Evolutionary conservation across 1,139 yeast genomes (phyloP), one percentile per base, ranked within the genome.

Genomic region (Kodamaea ohmeri): DNA sequence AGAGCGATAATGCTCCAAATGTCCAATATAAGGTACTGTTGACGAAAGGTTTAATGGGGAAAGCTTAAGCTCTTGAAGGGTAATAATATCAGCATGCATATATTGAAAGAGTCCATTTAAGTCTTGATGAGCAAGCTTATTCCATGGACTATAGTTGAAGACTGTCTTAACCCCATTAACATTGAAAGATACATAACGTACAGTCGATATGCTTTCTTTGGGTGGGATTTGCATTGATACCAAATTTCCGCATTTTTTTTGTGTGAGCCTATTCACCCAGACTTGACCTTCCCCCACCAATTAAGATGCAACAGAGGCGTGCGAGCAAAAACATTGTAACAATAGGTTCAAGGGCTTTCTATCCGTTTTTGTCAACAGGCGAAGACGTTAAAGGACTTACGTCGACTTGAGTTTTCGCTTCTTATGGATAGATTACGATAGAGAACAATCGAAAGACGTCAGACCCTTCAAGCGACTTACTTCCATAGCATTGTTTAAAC

Each of bases 21-120:
- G 67, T 0, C 83, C 92, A 51, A 86, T 69, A 26, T 58, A 55
- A 3, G 43, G 43, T 14, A 46, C 35, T 14, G 57, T 43, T 47
- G 67, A 36, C 52, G 63, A 30, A 65, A 83, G 50, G 38, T 73
- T 75, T 9, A 61, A 63, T 17, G 66, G 66, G 40, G 77, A 80
- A n/a, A 81, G 57, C 56, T 90, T 90, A 32, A 90, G 71, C 56
- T 92, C 98, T 54, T 92, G 97, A 15, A 92, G 68, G 5, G 96
- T 76, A 12, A 90, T 65, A 12, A 92, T 66, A 56, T 92, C 97
- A 0, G 83, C 88, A n/a, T 73, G 53, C 43, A 92, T 61, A 27
- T 62, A 53, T 5, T 63, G 58, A 46, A 89, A 82, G 53, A 83
- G 68, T 17, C 41, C 55, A 32, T 64, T 64, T 38, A 80, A 68